Evolutionary conservation across 345 rosid species (phyloP), one percentile per base, ranked within the genome.

Genomic region (Theobroma cacao): DNA sequence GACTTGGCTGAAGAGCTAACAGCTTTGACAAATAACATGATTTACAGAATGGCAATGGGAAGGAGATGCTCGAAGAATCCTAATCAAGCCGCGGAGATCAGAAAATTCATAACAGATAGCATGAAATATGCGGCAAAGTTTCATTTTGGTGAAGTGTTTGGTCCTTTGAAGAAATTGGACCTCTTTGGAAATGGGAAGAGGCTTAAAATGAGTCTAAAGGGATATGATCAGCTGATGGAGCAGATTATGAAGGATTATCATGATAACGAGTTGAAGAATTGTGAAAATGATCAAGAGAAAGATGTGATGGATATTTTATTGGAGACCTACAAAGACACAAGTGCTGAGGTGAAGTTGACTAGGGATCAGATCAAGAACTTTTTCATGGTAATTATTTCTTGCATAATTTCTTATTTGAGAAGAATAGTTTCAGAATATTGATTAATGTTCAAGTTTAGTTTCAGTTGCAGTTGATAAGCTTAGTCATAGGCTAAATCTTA

Each of bases 271-370:
- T 52, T 43, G 73, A 14, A 43, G 4, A 58, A 30, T 36, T 17
- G 20, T 7, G 75, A 64, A 38, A 72, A 17, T 48, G 83, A 82
- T 26, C 81, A 82, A 55, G 86, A 82, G 66, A 84, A 84, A 48
- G 98, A 93, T 70, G 75, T 89, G 4, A 82, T 90, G 63, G 90
- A 86, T 53, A 90, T 89, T 59, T 83, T 93, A 85, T 53, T 93
- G 82, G 92, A 89, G 84, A 84, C 89, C 8, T 88, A 80, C 26
- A 82, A 78, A 61, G 91, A 91, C 36, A 50, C 86, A 0, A 68
- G 76, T 77, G 85, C 92, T 4, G 94, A 89, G 64, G 77, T 85
- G 71, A 86, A 81, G 70, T n/a, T 91, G 65, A 87, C 93, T 11
- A 88, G 85, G 84, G 79, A 85, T 62, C 91, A 91, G 72, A 88